A percentile compares a stretch with the other conserved stretches of the same genome.
phyloP scores from a whole-genome alignment of 352 stramenopile species.

The Thalassiosira exigua region DNA sequence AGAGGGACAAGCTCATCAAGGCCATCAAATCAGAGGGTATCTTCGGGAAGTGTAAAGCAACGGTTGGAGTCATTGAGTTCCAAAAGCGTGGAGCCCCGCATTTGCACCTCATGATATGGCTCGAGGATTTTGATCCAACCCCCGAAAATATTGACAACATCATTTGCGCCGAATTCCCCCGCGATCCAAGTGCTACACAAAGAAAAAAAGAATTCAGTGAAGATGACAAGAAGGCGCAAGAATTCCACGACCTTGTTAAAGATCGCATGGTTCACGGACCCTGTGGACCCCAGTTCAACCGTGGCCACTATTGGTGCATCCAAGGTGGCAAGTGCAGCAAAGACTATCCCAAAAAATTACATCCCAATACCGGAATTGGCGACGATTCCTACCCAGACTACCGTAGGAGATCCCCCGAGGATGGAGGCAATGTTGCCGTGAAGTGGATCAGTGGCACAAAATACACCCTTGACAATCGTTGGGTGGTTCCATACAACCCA shows the following conservation, averaged over 20 bases:
- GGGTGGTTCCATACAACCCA: conserved; percentile 76
- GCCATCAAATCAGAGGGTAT: conserved; percentile 64
- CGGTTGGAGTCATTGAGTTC: conserved; percentile 73
- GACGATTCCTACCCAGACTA: background rate
- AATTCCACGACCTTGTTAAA: conserved; percentile 1
- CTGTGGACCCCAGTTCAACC: background rate
- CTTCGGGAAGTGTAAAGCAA: background rate
- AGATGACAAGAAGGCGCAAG: too few species aligned
- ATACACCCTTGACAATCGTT: background rate
- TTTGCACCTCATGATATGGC: conserved; percentile 72
- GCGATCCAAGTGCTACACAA: too few species aligned
- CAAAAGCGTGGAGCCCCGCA: conserved; percentile 77
- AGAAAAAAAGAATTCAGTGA: too few species aligned
- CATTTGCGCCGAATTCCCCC: conserved; percentile 28
- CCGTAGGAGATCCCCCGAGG: background rate
- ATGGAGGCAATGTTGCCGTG: background rate
- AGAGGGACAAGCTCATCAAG: conserved; percentile 17
- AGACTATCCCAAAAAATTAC: conserved; percentile 11
- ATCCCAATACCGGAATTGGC: background rate
- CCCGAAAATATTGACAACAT: conserved; percentile 27
- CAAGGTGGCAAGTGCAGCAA: conserved; percentile 1
- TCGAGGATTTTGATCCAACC: conserved; percentile 46
- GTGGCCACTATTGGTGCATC: background rate
- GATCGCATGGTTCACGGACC: conserved; percentile 18
- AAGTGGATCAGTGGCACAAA: background rate